Conservation (phyloP, 345 rosid genomes). For the Balakata baccata region DNA sequence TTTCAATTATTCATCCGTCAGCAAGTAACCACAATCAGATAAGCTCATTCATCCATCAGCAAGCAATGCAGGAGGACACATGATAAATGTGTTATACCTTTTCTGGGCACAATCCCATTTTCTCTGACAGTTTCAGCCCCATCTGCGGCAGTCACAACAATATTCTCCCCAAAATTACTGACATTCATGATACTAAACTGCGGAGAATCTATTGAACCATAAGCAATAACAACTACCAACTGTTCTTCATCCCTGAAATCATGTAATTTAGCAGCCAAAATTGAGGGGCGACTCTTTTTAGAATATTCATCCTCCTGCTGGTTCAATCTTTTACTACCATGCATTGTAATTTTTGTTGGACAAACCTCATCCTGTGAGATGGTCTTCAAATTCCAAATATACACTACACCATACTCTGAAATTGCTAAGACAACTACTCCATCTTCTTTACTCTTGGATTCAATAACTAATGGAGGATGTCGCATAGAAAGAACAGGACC, state of each 20-base stretch:
- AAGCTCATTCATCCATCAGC: neutral
- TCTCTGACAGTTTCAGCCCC: slow-evolving; percentile 18
- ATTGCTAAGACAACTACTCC: slow-evolving; percentile 30
- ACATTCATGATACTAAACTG: slow-evolving; percentile 32
- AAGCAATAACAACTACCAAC: slow-evolving; percentile 26
- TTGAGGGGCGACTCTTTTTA: slow-evolving; percentile 27
- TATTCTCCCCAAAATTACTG: slow-evolving; percentile 25
- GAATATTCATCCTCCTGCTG: slow-evolving; percentile 19
- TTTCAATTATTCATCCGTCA: neutral
- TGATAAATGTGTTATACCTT: slow-evolving; percentile 22
- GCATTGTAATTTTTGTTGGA: slow-evolving; percentile 37
- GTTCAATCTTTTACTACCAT: slow-evolving; percentile 19
- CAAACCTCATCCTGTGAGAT: slow-evolving; percentile 23
- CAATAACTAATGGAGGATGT: slow-evolving; percentile 28
- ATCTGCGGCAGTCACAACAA: slow-evolving; percentile 29
- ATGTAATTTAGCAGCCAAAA: slow-evolving; percentile 33
- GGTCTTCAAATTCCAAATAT: slow-evolving; percentile 35
- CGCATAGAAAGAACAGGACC: slow-evolving; percentile 38
- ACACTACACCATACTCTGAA: slow-evolving; percentile 35
- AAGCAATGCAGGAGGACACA: neutral
- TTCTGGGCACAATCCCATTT: slow-evolving; percentile 7
- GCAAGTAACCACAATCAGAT: neutral
- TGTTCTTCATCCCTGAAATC: slow-evolving; percentile 16
- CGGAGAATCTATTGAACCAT: slow-evolving; percentile 39
- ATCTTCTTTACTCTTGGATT: slow-evolving; percentile 29